Evolutionary conservation across 441 rosid genomes (phyloP).

Genomic region (Pelargonium myrrhifolium): DNA sequence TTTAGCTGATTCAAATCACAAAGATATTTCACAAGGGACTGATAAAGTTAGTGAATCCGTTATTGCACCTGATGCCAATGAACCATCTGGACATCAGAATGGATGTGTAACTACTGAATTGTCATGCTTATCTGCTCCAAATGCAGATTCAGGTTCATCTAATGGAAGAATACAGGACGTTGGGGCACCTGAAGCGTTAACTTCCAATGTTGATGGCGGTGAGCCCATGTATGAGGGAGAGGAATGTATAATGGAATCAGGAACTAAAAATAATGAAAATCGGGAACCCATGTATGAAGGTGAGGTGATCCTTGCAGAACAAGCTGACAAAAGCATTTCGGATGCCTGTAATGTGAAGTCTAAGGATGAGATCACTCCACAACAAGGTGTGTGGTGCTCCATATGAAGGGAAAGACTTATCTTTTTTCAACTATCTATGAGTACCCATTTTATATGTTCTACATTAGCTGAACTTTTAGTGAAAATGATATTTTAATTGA

Average conservation of each 20-base stretch:
- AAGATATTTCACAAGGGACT: slow-evolving; percentile 17
- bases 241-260: slow-evolving; percentile 72
- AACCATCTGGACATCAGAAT: slow-evolving; percentile 30
- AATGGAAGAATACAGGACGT: slow-evolving; percentile 35
- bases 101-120: slow-evolving; percentile 23
- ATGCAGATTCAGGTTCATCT: slow-evolving; percentile 42
- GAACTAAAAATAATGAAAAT: slow-evolving; percentile 40
- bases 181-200: slow-evolving; percentile 41
- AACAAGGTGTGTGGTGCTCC: slow-evolving; percentile 47
- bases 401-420: slow-evolving; percentile 6
- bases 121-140: slow-evolving; percentile 22
- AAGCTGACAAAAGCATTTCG: slow-evolving; percentile 40
- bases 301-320: slow-evolving; percentile 81
- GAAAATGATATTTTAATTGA: background rate
- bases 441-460: slow-evolving; percentile 11
- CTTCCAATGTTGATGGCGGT: slow-evolving; percentile 57
- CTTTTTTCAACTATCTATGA: background rate
- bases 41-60: slow-evolving; percentile 23
- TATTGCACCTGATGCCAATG: slow-evolving; percentile 24
- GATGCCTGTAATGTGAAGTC: slow-evolving; percentile 33
- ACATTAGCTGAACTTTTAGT: background rate
- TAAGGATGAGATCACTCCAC: slow-evolving; percentile 53
- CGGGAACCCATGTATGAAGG: slow-evolving; percentile 93
- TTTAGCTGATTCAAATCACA: slow-evolving; percentile 21
- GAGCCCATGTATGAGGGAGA: slow-evolving; percentile 98